phyloP scores from a whole-genome alignment of 129 eudicot species.

The Lactuca sativa region DNA sequence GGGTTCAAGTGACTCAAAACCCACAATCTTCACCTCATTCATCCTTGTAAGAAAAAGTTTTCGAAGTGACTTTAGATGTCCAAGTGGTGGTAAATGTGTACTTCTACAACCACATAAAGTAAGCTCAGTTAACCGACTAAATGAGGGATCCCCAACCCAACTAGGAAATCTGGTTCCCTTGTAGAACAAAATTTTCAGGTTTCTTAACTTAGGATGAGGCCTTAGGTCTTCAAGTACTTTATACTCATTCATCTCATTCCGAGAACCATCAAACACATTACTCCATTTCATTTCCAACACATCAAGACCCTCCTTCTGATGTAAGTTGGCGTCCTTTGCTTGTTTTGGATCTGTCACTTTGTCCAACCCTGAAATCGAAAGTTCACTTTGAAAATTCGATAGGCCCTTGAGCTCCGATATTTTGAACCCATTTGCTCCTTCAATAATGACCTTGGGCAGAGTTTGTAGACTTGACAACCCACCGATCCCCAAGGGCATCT shows the following conservation, averaged over 20 bases:
- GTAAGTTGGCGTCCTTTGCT: not conserved
- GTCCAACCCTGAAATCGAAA: slow-evolving; percentile 27
- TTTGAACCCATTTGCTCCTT: slow-evolving; percentile 17
- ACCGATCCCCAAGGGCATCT: slow-evolving; percentile 39
- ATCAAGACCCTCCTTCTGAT: slow-evolving; percentile 10
- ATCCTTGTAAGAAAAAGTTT: slow-evolving; percentile 20
- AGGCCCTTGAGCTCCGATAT: slow-evolving; percentile 25
- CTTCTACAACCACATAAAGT: too few species aligned
- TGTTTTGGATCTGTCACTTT: slow-evolving; percentile 31
- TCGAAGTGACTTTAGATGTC: slow-evolving; percentile 6
- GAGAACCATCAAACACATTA: too few species aligned
- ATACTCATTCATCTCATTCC: too few species aligned
- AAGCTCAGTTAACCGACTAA: too few species aligned
- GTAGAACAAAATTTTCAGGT: too few species aligned
- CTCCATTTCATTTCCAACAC: too few species aligned
- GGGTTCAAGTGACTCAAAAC: slow-evolving; percentile 27
- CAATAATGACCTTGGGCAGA: slow-evolving; percentile 12
- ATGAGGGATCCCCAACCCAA: too few species aligned
- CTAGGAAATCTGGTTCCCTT: too few species aligned
- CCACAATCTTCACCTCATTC: slow-evolving; percentile 28
- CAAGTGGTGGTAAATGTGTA: too few species aligned
- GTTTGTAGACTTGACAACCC: slow-evolving; percentile 14
- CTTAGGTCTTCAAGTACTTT: too few species aligned
- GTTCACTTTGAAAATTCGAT: slow-evolving; percentile 13
- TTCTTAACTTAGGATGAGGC: too few species aligned